A percentile compares a stretch with the other conserved stretches of the same genome.
phyloP scores from a whole-genome alignment of 164 flowering plant species.

The Hamamelis virginiana region DNA sequence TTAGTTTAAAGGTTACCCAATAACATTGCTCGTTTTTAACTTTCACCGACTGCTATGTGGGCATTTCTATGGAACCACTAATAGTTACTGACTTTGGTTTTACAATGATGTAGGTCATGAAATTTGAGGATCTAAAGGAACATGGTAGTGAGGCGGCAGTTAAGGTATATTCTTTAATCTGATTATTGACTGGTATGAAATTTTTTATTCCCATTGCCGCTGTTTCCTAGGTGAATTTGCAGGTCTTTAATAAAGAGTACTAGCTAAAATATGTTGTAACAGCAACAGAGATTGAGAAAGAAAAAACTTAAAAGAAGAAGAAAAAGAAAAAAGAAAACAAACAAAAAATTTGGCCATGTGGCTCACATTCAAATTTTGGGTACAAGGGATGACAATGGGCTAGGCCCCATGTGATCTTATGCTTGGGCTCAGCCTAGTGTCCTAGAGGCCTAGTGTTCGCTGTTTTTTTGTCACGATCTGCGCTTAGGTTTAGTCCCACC shows the following conservation, averaged over 20 bases:
- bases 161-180: slow-evolving; percentile 54
- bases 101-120: slow-evolving; percentile 71
- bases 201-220: not conserved
- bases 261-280: not conserved
- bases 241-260: not conserved
- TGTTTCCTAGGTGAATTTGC: not conserved
- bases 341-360: not conserved
- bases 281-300: too few relatives aligned
- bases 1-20: too few relatives aligned
- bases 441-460: too few relatives aligned
- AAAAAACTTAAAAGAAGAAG: not conserved
- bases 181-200: not conserved
- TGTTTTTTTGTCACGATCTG: too few relatives aligned
- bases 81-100: slow-evolving; percentile 10
- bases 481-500: too few relatives aligned
- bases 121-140: slow-evolving; percentile 96
- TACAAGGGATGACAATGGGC: not conserved
- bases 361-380: not conserved
- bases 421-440: too few relatives aligned
- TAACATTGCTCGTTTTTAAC: too few relatives aligned
- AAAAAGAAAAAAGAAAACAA: not conserved
- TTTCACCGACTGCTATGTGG: not conserved
- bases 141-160: slow-evolving; percentile 83
- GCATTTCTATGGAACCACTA: not conserved
- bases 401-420: not conserved